A percentile compares a stretch with the other conserved stretches of the same genome.
phyloP scores from a whole-genome alignment of 2,329 filamentous ascomycete species.

The Verticillium klebahnii region DNA sequence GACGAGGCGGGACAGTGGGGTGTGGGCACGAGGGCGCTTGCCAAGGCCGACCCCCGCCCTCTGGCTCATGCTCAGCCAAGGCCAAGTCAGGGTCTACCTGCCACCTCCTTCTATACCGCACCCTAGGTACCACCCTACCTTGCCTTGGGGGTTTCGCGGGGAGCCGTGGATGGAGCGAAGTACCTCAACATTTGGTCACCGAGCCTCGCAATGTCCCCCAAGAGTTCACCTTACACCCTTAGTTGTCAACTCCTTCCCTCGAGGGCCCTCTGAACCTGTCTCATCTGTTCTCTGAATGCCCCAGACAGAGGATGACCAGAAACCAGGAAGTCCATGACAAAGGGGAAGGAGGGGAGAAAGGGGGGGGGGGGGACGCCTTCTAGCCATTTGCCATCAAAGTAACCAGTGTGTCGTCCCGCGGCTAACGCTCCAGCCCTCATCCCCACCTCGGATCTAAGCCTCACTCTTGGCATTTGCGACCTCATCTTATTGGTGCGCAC shows the following conservation, averaged over 20 bases:
- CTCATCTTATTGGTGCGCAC: background rate
- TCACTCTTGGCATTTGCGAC: background rate
- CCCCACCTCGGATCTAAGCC: constrained; percentile 3
- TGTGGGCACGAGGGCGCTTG: background rate
- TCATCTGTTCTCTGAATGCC: too few species aligned
- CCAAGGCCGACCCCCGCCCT: background rate
- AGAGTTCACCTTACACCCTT: too few species aligned
- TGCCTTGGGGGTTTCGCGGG: background rate
- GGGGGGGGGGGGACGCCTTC: background rate
- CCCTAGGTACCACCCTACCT: background rate
- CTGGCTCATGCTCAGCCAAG: background rate
- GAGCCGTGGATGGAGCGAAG: background rate
- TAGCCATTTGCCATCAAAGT: background rate
- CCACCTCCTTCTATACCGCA: background rate
- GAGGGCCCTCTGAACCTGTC: too few species aligned
- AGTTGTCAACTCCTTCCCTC: too few species aligned
- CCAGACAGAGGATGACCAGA: too few species aligned
- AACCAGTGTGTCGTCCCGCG: background rate
- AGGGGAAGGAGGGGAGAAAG: background rate
- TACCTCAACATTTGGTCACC: background rate
- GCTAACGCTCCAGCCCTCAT: background rate
- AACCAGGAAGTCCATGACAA: background rate
- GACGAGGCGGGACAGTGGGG: background rate
- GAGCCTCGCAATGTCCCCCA: background rate
- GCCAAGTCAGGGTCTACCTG: background rate